Evolutionary conservation across 352 stramenopile species (phyloP), one percentile per base, ranked within the genome.

Genomic region (Phytophthora meadii): DNA sequence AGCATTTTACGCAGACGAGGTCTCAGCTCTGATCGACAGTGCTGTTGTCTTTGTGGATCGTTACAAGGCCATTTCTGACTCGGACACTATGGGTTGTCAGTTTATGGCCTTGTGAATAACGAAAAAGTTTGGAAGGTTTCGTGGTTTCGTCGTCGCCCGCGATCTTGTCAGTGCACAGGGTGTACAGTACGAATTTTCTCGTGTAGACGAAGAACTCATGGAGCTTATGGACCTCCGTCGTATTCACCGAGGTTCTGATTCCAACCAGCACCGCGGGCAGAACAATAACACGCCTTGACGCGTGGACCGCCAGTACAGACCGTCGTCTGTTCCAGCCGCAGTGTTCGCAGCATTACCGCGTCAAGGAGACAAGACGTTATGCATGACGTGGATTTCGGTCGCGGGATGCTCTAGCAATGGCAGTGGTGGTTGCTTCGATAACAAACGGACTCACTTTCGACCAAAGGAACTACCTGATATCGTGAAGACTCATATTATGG

Each of bases 41-140:
- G 56, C 56, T 1, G 2, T 46, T 10, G 14, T 8, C n/a, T 64
- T 64, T 17, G 12, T 51, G 0, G 46, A 52, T 3, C 37, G 19
- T 1, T 57, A 65, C 27, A 41, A 6, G 30, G 47, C 11, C 5
- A 25, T 52, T 22, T 9, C 8, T 4, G 30, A 41, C n/a, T 30
- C 24, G 11, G 28, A 54, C 17, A 0, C 47, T 3, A 1, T 36
- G 14, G 11, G 24, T n/a, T 57, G 46, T 39, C 57, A 57, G 44
- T 17, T 65, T 12, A 27, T 65, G 24, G 36, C 37, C 5, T 52
- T 55, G 27, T 66, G 58, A 30, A 15, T 59, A 14, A 54, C 48
- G 1, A 59, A 30, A 5, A 59, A 66, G 32, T 48, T 66, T 32
- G 45, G 48, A 14, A 52, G 48, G 27, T 54, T 59, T 15, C 39